Evolutionary conservation across 371 early-diverging fungal genomes (phyloP), one percentile per base, ranked within the genome.

Genomic region (Mortierella sp.): DNA sequence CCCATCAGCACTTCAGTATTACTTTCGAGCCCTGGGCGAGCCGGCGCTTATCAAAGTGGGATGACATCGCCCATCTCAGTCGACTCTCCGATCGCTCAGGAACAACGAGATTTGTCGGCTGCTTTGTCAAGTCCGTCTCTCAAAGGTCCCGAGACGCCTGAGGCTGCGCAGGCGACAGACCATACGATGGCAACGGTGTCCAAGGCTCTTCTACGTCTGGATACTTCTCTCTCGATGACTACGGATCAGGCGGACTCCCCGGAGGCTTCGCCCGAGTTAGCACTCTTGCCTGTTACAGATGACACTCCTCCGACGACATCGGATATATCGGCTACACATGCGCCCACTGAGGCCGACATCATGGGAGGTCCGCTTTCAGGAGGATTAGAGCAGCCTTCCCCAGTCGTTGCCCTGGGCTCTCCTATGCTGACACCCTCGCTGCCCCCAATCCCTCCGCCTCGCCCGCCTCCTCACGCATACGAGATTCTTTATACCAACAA

Each of bases 401-500:
- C 71, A 6, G 19, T 71, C 2, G 40, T 48, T 19, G 50, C 40
- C 16, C n/a, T 40, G 1, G 53, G 48, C 1, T 71, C 72, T 0
- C 73, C 76, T 0, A 67, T 71, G 37, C n/a, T 48, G 22, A 69
- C 70, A 0, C n/a, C 71, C 1, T 75, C 80, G 5, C 71, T 63
- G 53, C 81, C 81, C 5, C 81, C 81, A 2, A 66, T 73, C 9
- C 81, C 81, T 7, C 81, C 81, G 2, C 81, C 81, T 5, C 70
- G 73, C 43, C 81, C 81, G 24, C 70, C 76, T 2, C 73, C 77
- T 39, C 73, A 73, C 55, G 81, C 77, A 19, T 76, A 76, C 39
- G 81, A 80, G 41, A 80, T 80, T 69, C 74, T 80, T 50, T 80
- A 80, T 73, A 80, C 77, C 76, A 80, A 80, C 81, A 80, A 80